phyloP scores from a whole-genome alignment of 208 protist genomes.

The Crithidia thermophila region DNA sequence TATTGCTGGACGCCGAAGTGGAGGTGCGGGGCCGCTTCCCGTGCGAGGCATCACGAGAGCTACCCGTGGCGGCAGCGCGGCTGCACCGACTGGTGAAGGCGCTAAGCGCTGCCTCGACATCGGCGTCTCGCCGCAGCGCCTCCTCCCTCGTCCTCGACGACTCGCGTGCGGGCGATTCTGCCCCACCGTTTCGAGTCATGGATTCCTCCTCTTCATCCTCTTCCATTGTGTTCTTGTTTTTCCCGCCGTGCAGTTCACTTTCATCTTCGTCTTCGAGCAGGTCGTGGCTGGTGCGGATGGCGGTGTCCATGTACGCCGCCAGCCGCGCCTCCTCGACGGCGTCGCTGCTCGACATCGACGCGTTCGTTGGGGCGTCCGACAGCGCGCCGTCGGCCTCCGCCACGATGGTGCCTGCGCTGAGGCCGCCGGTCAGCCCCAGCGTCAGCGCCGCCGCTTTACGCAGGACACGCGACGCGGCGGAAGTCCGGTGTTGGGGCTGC shows the following conservation, averaged over 20 bases:
- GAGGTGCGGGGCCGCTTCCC: too few relatives aligned
- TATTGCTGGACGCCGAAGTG: too few relatives aligned
- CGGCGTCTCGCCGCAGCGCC: slow-evolving; percentile 16
- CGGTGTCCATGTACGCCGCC: slow-evolving; percentile 39
- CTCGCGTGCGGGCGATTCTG: neutral
- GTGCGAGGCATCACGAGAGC: too few relatives aligned
- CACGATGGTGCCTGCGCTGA: neutral
- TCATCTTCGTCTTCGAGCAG: slow-evolving; percentile 39
- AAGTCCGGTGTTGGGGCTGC: too few relatives aligned
- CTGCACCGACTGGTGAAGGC: slow-evolving; percentile 2
- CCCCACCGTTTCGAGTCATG: neutral
- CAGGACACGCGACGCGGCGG: too few relatives aligned
- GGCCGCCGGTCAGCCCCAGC: neutral
- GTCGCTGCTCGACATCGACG: neutral
- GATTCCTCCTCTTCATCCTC: neutral
- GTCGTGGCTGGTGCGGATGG: slow-evolving; percentile 41
- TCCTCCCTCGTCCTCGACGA: neutral
- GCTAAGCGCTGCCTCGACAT: slow-evolving; percentile 29
- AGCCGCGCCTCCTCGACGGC: slow-evolving; percentile 22
- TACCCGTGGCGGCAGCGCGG: neutral
- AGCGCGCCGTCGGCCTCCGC: neutral
- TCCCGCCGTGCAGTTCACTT: neutral
- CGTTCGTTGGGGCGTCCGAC: neutral
- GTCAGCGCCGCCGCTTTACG: neutral
- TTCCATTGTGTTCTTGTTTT: neutral